Evolutionary conservation across 495 filamentous ascomycete genomes (phyloP).

Genomic region (Tirmania nivea): DNA sequence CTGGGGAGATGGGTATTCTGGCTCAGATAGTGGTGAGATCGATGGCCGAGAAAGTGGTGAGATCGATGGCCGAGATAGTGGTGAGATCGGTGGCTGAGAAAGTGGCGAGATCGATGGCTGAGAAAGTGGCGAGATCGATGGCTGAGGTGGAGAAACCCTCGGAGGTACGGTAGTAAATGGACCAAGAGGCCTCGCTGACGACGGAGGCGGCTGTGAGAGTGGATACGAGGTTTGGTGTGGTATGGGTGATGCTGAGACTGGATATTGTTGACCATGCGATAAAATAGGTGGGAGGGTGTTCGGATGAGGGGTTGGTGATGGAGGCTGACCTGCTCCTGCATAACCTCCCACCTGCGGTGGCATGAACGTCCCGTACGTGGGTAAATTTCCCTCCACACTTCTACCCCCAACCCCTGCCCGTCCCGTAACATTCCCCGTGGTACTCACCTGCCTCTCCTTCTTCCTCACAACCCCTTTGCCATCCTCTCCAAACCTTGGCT

Average conservation of each 20-base stretch:
- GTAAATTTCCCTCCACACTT: no score
- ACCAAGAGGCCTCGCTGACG: neutral
- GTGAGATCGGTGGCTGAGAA: no score
- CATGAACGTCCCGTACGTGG: neutral
- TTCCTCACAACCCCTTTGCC: neutral
- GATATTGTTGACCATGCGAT: neutral
- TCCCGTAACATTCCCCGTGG: neutral
- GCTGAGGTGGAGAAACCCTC: no score
- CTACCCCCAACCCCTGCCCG: neutral
- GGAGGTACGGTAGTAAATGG: neutral
- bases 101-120: no score
- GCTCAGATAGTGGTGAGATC: no score
- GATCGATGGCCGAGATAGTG: no score
- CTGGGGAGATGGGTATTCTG: neutral
- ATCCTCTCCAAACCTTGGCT: neutral
- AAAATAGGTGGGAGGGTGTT: neutral
- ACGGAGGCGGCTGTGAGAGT: neutral
- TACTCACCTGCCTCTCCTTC: neutral
- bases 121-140: no score
- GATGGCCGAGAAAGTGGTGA: no score
- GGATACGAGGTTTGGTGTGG: neutral
- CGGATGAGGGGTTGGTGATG: neutral
- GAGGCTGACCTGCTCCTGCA: neutral
- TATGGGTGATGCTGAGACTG: neutral
- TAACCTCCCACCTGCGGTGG: neutral